Percentiles rank a stretch among this genome's conserved stretches.
These are phyloP conservation scores for Xylariomycetidae sp. DNA, from an alignment of 2,329 filamentous ascomycete species.

Conservation along the genomic window DNA sequence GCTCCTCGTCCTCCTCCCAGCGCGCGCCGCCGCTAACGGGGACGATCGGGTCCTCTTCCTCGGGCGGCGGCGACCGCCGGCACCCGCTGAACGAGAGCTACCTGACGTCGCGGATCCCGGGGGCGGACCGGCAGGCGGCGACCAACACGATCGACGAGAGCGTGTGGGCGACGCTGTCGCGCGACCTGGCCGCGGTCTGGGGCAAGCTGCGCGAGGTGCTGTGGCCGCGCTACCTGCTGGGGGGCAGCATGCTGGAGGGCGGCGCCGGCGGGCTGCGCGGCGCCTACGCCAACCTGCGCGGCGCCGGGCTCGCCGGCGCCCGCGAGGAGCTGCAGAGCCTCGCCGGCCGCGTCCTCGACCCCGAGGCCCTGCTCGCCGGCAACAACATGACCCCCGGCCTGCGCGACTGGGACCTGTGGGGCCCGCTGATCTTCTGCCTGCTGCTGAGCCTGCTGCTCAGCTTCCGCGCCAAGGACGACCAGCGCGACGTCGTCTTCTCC, in stretches of 20 bases:
- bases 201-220: slow-evolving; percentile 97
- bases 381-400: slow-evolving; percentile 82
- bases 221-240: slow-evolving; percentile 88
- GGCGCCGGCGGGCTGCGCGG: slow-evolving; percentile 47
- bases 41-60: slow-evolving; percentile 63
- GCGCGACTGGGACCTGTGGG: slow-evolving; percentile 98
- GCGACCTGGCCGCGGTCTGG: slow-evolving; percentile 90
- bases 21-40: slow-evolving; percentile 75
- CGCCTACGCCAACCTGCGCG: slow-evolving; percentile 56
- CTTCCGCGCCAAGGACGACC: slow-evolving; percentile 68
- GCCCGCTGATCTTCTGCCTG: slow-evolving; percentile 89
- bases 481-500: slow-evolving; percentile 86
- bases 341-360: slow-evolving; percentile 56
- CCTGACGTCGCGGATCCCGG: slow-evolving; percentile 81
- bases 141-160: slow-evolving; percentile 94
- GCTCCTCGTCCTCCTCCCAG: too few species aligned
- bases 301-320: slow-evolving; percentile 52
- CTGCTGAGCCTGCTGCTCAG: slow-evolving; percentile 83
- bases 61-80: too few species aligned
- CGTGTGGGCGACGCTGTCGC: slow-evolving; percentile 93
- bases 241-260: slow-evolving; percentile 57
- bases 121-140: slow-evolving; percentile 84
- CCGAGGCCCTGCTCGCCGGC: slow-evolving; percentile 52
- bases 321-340: slow-evolving; percentile 57
- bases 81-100: slow-evolving; percentile 66